A percentile compares a stretch with the other conserved stretches of the same genome.
Conservation (phyloP, 176 grass and related monocot genomes). For the Paspalum vaginatum region DNA sequence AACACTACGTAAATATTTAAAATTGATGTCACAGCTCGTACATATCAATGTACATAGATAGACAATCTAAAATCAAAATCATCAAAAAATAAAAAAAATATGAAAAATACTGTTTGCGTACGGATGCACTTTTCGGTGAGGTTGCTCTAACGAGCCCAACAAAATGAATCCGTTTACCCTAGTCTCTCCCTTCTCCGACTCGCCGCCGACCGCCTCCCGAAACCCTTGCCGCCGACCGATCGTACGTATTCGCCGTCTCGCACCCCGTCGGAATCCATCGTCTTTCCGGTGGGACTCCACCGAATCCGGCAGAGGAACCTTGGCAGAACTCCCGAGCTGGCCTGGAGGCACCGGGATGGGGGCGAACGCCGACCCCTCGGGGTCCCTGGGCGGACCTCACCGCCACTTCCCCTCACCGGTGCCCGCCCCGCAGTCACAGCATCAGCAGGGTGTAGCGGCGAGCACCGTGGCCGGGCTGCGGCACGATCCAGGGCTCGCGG, state of each 20-base stretch:
- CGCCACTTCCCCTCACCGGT: constrained; percentile 21
- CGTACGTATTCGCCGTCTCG: not conserved
- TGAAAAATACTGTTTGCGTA: too few species aligned
- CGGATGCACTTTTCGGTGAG: too few species aligned
- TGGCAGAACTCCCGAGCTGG: not conserved
- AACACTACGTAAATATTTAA: too few species aligned
- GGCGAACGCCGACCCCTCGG: constrained; percentile 56
- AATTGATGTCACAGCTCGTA: too few species aligned
- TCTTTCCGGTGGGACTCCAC: not conserved
- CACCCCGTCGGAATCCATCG: not conserved
- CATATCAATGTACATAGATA: too few species aligned
- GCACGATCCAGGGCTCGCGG: constrained; percentile 48
- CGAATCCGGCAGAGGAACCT: not conserved
- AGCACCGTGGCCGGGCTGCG: constrained; percentile 43
- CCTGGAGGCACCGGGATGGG: constrained; percentile 34
- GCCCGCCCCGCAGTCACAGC: constrained; percentile 6
- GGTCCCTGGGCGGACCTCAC: constrained; percentile 30
- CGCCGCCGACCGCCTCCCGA: constrained; percentile 24
- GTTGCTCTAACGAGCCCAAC: too few species aligned
- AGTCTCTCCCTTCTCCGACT: not conserved
- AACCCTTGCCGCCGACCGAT: constrained; percentile 5
- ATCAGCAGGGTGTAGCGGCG: constrained; percentile 17
- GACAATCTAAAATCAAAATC: too few species aligned
- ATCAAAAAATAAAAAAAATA: too few species aligned
- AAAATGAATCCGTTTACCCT: too few species aligned